A percentile compares a stretch with the other conserved stretches of the same genome.
Evolutionary conservation across 345 rosid genomes (phyloP).

Genomic region (Linum tenue): DNA sequence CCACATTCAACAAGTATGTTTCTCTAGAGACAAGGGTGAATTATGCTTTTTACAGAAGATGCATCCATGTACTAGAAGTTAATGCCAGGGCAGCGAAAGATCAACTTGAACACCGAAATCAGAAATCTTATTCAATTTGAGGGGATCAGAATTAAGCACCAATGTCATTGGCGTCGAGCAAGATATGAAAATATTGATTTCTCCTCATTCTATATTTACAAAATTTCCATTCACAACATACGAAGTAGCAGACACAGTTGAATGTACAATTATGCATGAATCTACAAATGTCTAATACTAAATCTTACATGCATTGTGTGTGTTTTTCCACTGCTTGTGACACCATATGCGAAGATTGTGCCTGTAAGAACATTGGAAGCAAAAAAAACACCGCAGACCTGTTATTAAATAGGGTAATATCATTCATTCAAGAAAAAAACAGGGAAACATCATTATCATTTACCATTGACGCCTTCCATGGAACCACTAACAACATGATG

Average conservation of each 20-base stretch:
- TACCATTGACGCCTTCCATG: slow-evolving; percentile 97
- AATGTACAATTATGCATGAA: too few relatives aligned
- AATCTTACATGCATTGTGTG: slow-evolving; percentile 97
- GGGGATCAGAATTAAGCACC: neutral
- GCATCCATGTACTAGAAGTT: too few relatives aligned
- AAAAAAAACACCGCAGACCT: slow-evolving; percentile 3
- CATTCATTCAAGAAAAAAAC: slow-evolving; percentile 5
- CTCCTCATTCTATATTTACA: neutral
- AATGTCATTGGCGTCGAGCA: too few relatives aligned
- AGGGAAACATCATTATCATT: slow-evolving; percentile 8
- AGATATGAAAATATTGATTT: neutral
- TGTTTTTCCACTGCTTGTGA: slow-evolving; percentile 99
- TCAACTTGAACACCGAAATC: neutral
- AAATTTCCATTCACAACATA: neutral
- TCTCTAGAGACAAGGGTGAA: too few relatives aligned
- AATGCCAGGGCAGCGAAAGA: neutral
- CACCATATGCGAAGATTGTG: slow-evolving; percentile 97
- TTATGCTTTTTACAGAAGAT: too few relatives aligned
- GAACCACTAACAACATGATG: slow-evolving; percentile 93
- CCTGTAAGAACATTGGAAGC: slow-evolving; percentile 41
- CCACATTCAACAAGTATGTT: neutral
- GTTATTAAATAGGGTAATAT: too few relatives aligned
- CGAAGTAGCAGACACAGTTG: neutral
- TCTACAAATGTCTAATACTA: neutral
- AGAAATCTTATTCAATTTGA: neutral